Conservation (phyloP, 148 eudicot species). For the Salicornia ramosissima region DNA sequence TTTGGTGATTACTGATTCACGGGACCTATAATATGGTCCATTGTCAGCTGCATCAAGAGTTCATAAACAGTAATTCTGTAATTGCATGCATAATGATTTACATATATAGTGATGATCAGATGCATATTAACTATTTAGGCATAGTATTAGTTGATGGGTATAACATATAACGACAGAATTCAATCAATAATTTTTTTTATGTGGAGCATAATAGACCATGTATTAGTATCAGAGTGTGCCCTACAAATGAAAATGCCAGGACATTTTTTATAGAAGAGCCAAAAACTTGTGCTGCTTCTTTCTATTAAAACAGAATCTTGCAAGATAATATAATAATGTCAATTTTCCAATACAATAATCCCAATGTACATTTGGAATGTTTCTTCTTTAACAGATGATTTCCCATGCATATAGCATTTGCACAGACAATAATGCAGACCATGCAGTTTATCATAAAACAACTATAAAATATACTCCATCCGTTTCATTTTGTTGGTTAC, state of each 20-base stretch:
- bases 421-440: no score
- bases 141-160: not conserved
- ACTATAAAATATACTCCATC: no score
- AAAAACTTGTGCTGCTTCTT: not conserved
- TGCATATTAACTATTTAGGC: not conserved
- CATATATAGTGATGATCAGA: not conserved
- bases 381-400: no score
- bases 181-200: constrained; percentile 3
- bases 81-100: not conserved
- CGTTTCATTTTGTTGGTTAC: no score
- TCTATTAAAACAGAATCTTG: constrained; percentile 16
- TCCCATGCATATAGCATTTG: no score
- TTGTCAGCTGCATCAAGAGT: no score
- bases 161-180: not conserved
- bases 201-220: constrained; percentile 18
- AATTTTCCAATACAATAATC: not conserved
- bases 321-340: constrained; percentile 9
- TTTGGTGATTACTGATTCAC: no score
- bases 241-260: constrained; percentile 23
- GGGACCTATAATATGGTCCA: no score
- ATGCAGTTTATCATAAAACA: no score
- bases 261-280: constrained; percentile 11
- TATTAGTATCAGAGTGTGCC: not conserved
- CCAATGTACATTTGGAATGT: not conserved
- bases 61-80: no score